phyloP scores from a whole-genome alignment of 1,284 basidiomycete species.

The Cryptococcus sp. region DNA sequence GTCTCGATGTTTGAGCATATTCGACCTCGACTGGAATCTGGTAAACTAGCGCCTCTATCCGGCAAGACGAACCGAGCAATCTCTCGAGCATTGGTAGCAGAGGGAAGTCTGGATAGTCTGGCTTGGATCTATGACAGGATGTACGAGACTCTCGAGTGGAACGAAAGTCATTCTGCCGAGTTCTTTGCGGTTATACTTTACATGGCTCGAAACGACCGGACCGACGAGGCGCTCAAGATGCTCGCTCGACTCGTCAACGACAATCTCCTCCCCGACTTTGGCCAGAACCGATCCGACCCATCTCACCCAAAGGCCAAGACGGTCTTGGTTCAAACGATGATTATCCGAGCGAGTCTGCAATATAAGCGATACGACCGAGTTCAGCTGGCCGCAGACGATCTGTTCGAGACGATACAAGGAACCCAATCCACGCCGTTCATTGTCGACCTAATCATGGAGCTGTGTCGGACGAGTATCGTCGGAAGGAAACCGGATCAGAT shows the following conservation, averaged over 20 bases:
- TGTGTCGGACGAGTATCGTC: neutral
- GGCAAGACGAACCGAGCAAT: neutral
- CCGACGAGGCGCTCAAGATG: slow-evolving; percentile 1
- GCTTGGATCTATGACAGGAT: neutral
- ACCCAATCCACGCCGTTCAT: neutral
- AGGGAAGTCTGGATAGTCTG: neutral
- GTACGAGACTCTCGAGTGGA: neutral
- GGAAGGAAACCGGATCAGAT: neutral
- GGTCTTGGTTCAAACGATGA: slow-evolving; percentile 1
- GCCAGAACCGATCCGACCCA: neutral
- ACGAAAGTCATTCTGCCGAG: neutral
- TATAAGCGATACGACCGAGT: neutral
- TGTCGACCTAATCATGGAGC: neutral
- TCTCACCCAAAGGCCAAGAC: slow-evolving; percentile 2
- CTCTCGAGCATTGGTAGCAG: slow-evolving; percentile 1
- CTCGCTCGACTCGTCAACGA: neutral
- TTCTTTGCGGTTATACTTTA: slow-evolving; percentile 5
- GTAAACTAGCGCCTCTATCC: neutral
- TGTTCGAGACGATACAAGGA: neutral
- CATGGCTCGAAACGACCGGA: neutral
- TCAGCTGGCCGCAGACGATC: neutral
- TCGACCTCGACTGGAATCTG: neutral
- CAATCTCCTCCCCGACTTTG: neutral
- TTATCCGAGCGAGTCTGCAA: neutral
- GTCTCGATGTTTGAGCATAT: slow-evolving; percentile 5